Evolutionary conservation across 2,329 filamentous ascomycete genomes (phyloP).

Genomic region (Colletotrichum falcatum): DNA sequence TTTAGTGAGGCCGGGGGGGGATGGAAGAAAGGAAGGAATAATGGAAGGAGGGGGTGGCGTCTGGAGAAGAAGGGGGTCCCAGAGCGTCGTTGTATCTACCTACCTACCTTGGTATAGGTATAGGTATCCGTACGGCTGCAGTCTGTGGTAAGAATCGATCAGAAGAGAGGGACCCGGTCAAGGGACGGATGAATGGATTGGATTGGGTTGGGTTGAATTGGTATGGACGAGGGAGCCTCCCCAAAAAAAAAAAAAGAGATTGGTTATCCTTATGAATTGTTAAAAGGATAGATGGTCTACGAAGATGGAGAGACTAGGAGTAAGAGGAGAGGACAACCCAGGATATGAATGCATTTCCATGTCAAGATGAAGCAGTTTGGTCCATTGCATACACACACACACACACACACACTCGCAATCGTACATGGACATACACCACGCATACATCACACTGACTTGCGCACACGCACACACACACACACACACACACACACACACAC

Average conservation of each 20-base stretch:
- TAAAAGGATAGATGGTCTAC: neutral
- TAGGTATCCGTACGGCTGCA: neutral
- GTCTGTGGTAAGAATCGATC: constrained; percentile 23
- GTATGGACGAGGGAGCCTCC: neutral
- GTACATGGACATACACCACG: constrained; percentile 12
- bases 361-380: constrained; percentile 10
- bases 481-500: neutral
- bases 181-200: constrained; percentile 5
- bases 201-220: no score
- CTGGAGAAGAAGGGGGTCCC: constrained; percentile 2
- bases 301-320: constrained; percentile 7
- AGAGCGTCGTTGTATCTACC: constrained; percentile 12
- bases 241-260: constrained; percentile 34
- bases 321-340: constrained; percentile 5
- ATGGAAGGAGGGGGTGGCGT: constrained; percentile 12
- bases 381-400: constrained; percentile 20
- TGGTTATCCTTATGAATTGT: constrained; percentile 26
- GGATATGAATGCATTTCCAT: constrained; percentile 26
- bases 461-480: constrained; percentile 1
- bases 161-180: constrained; percentile 22
- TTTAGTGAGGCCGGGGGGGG: constrained; percentile 40
- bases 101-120: no score
- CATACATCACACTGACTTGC: constrained; percentile 10
- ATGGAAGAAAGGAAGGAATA: constrained; percentile 15
- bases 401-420: neutral